Evolutionary conservation across 2,329 filamentous ascomycete genomes (phyloP).

Genomic region (Periconia macrospinosa): DNA sequence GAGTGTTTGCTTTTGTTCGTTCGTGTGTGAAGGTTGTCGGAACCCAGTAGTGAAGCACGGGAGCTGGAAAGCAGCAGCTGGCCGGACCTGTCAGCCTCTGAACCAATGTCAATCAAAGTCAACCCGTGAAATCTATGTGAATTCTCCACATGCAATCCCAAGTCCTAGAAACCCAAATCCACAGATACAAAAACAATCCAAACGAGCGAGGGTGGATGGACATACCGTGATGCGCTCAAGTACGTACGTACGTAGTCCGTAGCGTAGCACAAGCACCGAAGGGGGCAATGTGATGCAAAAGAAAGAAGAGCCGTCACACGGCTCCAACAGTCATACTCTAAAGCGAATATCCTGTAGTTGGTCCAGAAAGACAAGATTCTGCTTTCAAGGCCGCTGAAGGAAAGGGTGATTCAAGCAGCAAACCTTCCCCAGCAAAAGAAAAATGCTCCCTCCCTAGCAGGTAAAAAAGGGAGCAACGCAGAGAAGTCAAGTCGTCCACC

Average conservation of each 20-base stretch:
- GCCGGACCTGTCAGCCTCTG: constrained; percentile 6
- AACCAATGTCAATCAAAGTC: not conserved
- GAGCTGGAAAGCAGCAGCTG: not conserved
- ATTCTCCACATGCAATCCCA: not conserved
- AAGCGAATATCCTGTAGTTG: constrained; percentile 1
- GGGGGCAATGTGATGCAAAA: constrained; percentile 12
- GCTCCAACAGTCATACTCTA: constrained; percentile 16
- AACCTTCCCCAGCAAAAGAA: constrained; percentile 21
- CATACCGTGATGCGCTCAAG: constrained; percentile 20
- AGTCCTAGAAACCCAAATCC: not conserved
- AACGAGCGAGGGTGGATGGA: not conserved
- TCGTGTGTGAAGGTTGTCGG: not conserved
- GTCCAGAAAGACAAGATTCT: constrained; percentile 4
- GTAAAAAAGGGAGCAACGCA: constrained; percentile 12
- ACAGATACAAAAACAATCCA: not conserved
- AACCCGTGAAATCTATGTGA: not conserved
- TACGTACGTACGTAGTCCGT: constrained; percentile 13
- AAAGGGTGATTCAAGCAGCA: constrained; percentile 11
- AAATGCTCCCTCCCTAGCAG: constrained; percentile 35
- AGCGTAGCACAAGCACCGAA: constrained; percentile 21
- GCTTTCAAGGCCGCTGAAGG: constrained; percentile 11
- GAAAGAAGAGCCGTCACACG: constrained; percentile 15
- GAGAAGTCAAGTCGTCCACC: not conserved
- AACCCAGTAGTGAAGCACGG: constrained; percentile 1
- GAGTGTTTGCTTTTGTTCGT: not conserved